A percentile compares a stretch with the other conserved stretches of the same genome.
These are phyloP conservation scores for Trametes versicolor DNA, from an alignment of 1,284 basidiomycete genomes.

Conservation along the genomic window DNA sequence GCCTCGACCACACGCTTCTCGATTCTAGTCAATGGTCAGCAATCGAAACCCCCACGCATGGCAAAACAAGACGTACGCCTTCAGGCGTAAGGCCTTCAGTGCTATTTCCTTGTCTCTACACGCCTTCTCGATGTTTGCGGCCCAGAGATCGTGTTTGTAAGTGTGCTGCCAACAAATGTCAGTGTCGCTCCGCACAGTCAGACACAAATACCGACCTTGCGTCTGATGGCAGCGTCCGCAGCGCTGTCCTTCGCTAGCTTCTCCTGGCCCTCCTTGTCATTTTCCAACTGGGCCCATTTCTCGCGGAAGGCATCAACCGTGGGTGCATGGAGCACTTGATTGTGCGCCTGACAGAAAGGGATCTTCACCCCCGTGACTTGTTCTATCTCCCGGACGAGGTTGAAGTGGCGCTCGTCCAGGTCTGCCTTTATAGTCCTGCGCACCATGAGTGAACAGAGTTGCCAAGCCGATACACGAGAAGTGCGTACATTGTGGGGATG, in stretches of 20 bases:
- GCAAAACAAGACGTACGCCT: neutral
- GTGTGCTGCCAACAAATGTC: neutral
- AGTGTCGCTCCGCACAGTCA: neutral
- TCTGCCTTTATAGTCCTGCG: neutral
- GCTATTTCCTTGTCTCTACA: neutral
- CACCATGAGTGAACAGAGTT: neutral
- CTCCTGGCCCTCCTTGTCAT: neutral
- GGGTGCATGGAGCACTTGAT: neutral
- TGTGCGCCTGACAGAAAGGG: neutral
- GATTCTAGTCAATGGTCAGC: neutral
- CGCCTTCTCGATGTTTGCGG: neutral
- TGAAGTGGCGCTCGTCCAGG: neutral
- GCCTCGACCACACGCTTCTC: neutral
- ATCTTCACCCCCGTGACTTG: neutral
- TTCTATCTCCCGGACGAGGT: neutral
- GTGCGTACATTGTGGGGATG: neutral
- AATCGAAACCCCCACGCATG: neutral
- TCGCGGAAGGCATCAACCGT: conserved; percentile 6
- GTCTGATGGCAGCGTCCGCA: neutral
- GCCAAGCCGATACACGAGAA: no score
- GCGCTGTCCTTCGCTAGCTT: neutral
- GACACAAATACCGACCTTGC: neutral
- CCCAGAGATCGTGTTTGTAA: neutral
- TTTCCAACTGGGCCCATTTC: conserved; percentile 7
- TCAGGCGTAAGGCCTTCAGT: neutral